Evolutionary conservation across 176 grass and related monocot genomes (phyloP), one percentile per base, ranked within the genome.

Genomic region (Oryza rufipogon): DNA sequence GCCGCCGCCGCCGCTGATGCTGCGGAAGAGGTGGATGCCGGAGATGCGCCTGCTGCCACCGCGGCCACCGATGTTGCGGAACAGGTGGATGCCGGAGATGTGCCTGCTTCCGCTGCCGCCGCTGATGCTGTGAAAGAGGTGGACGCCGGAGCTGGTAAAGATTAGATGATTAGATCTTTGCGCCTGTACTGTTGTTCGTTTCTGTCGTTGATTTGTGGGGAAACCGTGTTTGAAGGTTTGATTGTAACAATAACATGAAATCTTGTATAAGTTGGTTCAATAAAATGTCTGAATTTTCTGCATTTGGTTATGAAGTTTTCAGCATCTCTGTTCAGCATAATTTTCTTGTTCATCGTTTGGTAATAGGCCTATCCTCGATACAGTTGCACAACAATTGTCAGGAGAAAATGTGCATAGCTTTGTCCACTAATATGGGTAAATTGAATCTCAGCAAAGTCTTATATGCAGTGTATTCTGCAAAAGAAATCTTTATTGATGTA

Each of bases 111-210:
- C 39, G 39, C 39, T 7, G 39, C 39, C 13, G 47, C 7, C 0
- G 47, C 11, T 0, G 64, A 3, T 10, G 49, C 8, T 36, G n/a
- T 15, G 13, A 51, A 81, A 30, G 73, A 9, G 19, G 6, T 26
- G 66, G 64, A 48, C 22, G 70, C 78, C 72, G 52, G 52, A 82
- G 73, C 65, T 25, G 73, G 51, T 15, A 33, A 77, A 82, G 73
- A 47, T 42, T 87, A 83, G 42, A 77, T 83, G 73, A 47, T 42
- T 87, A 83, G 42, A 77, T 83, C 66, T 42, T 45, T 17, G 23
- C 3, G 38, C 7, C 7, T 54, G 73, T 63, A 63, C 2, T 63
- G 58, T 8, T 63, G 58, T 63, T 20, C 36, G 17, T 58, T 38
- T 41, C 2, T 14, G 2, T 66, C 58, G 2, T 11, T 36, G 58